Evolutionary conservation across 345 rosid genomes (phyloP).

Genomic region (Ceriops tagal): DNA sequence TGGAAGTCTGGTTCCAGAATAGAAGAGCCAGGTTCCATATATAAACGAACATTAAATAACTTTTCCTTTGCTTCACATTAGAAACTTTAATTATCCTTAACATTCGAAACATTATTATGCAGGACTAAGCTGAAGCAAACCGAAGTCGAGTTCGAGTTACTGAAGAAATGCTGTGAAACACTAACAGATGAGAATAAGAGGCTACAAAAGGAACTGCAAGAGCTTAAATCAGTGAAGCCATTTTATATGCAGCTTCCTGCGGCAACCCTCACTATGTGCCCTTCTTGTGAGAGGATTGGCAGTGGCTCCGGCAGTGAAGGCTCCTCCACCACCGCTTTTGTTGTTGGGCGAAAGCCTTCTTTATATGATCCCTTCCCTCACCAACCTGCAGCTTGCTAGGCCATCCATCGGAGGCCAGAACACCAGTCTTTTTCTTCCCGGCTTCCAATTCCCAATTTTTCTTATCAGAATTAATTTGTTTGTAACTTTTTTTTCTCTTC

Average conservation of each 20-base stretch:
- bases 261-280: conserved; percentile 11
- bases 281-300: conserved; percentile 12
- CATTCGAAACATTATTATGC: background rate
- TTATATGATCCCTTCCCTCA: background rate
- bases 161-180: conserved; percentile 47
- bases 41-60: background rate
- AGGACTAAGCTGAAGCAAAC: conserved; percentile 53
- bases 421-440: background rate
- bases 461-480: background rate
- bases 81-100: background rate
- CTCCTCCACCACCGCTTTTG: background rate
- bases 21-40: conserved; percentile 11
- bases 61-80: background rate
- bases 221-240: conserved; percentile 22
- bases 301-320: background rate
- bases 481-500: background rate
- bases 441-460: background rate
- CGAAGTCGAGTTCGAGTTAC: conserved; percentile 45
- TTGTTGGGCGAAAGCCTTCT: background rate
- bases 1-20: conserved; percentile 17
- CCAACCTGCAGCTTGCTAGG: background rate
- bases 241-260: conserved; percentile 5
- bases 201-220: conserved; percentile 48
- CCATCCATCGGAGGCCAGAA: background rate
- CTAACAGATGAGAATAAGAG: conserved; percentile 47